Evolutionary conservation across 1,284 basidiomycete species (phyloP), one percentile per base, ranked within the genome.

Genomic region (Rhodotorula sp.): DNA sequence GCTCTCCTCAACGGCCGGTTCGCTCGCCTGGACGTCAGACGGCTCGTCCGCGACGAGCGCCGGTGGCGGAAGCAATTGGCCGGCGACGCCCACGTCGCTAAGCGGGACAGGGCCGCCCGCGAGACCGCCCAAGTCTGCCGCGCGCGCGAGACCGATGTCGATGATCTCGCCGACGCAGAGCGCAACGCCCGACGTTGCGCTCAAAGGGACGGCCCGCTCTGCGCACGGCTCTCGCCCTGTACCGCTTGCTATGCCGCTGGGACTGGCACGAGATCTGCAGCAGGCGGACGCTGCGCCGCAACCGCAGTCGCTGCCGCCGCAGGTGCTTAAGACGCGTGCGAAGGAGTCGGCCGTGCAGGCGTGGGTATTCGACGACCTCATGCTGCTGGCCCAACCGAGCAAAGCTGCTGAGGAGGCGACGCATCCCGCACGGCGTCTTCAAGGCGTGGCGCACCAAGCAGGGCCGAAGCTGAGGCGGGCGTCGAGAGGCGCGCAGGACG

Each of bases 351-450:
- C 70, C 46, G 79, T 87, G 4, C 61, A 67, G 44, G 84, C 85
- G 56, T 85, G 90, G 66, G 84, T 91, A 13, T 91, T 92, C 79
- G 87, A 87, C 52, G 90, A 92, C 82, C 76, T 91, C 50, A 79
- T 91, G 34, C 76, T 91, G 45, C 78, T 91, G 27, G 84, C 85
- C 0, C 53, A 54, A 25, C 12, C 25, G 10, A 5, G 12, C 25
- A 25, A 7, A 4, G 52, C 16, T 9, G 23, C 12, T 21, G n/a
- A 50, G 49, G 3, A 23, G 49, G 49, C 16, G 53, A 54, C 7
- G 2, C 7, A 7, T 17, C 53, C 16, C 25, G 25, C 25, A 5
- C 9, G 27, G 19, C 27, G 34, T 25, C 27, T 25, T 7, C 16
- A 54, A 54, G 27, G 27, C 23, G 53, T 16, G 27, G 25, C 52